Evolutionary conservation across 2,329 filamentous ascomycete species (phyloP), one percentile per base, ranked within the genome.

Genomic region (Dothidotthia symphoricarpi): DNA sequence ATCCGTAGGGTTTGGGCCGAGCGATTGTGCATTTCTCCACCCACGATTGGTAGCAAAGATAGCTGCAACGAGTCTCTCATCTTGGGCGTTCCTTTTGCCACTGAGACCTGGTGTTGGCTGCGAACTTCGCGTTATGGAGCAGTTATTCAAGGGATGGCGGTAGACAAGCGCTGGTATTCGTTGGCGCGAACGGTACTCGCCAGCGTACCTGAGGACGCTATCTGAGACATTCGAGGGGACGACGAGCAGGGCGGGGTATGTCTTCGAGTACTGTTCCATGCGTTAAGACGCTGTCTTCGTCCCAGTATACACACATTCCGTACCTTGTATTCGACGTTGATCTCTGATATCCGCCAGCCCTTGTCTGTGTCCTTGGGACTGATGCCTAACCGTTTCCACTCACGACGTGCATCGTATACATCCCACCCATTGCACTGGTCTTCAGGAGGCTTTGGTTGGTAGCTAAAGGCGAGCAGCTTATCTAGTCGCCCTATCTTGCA

Each of bases 141-240:
- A 97, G 64, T 95, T 95, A 64, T 97, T 98, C 56, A 96, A 76
- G 0, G 88, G 88, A 66, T 98, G 93, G n/a, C 96, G 80, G 66
- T 98, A 98, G 15, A 89, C 89, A 26, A 98, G 72, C 3, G 83
- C 86, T 2, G 93, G 93, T 65, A 98, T 90, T 43, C 93, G 83
- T 47, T 85, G 82, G 43, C 90, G 81, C 1, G 93, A 97, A 34
- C 93, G 85, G 68, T 95, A 97, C 46, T 83, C 80, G 42, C 83
- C 86, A 16, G 90, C 93, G 62, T 98, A 95, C 60, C 95, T 95
- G 33, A 98, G 78, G 31, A 91, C 89, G 59, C 93, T 96, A 68
- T 98, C 93, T n/a, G 91, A 97, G 52, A 98, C 95, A 41, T 80
- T 81, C 16, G 84, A 82, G 15, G 93, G 93, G 13, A 98, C 90